These are phyloP conservation scores for Candida cerambycidarum DNA, from an alignment of 805 yeast species.

Conservation along the genomic window DNA sequence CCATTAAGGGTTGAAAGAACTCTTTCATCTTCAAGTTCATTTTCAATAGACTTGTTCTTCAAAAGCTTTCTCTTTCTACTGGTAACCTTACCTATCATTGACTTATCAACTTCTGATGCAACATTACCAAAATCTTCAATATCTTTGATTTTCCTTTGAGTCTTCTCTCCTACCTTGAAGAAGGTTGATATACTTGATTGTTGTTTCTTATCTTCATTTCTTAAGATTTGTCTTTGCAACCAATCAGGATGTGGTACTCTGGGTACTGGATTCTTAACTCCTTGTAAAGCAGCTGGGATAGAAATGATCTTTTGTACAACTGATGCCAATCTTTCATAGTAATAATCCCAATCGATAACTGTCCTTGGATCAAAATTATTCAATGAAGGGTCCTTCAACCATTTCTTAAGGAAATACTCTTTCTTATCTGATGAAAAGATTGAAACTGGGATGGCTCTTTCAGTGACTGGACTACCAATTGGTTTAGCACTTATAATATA, in stretches of 20 bases:
- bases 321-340: constrained; percentile 85
- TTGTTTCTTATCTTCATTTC: constrained; percentile 63
- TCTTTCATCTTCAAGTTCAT: constrained; percentile 47
- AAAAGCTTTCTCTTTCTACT: constrained; percentile 44
- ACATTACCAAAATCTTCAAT: constrained; percentile 69
- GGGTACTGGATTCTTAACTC: constrained; percentile 87
- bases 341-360: constrained; percentile 92
- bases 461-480: constrained; percentile 84
- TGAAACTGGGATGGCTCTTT: constrained; percentile 94
- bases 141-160: constrained; percentile 50
- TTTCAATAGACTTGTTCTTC: constrained; percentile 17
- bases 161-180: constrained; percentile 46
- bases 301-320: constrained; percentile 93
- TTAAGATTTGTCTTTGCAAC: constrained; percentile 66
- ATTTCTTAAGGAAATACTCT: constrained; percentile 71
- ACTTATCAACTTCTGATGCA: constrained; percentile 24
- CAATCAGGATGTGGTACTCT: constrained; percentile 93
- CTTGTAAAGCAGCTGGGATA: constrained; percentile 95
- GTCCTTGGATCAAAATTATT: constrained; percentile 83
- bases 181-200: constrained; percentile 66
- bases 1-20: constrained; percentile 49
- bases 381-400: constrained; percentile 80
- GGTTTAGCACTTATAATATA: constrained; percentile 88
- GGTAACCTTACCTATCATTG: constrained; percentile 47
- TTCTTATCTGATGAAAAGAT: constrained; percentile 90